phyloP scores from a whole-genome alignment of 1,139 yeast genomes.

The Nakaseomyces delphensis region DNA sequence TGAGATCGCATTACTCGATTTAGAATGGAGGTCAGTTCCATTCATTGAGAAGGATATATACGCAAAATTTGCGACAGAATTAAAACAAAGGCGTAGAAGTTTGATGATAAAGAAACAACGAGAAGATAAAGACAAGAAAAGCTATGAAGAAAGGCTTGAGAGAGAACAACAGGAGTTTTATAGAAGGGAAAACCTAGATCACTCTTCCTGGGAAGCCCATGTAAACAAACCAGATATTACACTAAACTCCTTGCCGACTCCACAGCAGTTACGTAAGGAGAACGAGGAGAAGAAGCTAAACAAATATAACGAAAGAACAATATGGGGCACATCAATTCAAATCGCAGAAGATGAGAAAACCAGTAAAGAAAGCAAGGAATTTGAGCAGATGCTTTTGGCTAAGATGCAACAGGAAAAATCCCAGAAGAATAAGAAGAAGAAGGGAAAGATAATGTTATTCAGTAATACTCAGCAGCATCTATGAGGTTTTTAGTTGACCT shows the following conservation, averaged over 20 bases:
- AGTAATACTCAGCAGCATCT: slow-evolving; percentile 18
- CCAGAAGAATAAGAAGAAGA: slow-evolving; percentile 19
- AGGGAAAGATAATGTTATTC: slow-evolving; percentile 25
- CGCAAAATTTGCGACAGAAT: slow-evolving; percentile 47
- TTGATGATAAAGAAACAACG: slow-evolving; percentile 45
- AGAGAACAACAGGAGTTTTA: slow-evolving; percentile 47
- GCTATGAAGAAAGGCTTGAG: slow-evolving; percentile 59
- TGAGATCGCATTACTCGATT: slow-evolving; percentile 72
- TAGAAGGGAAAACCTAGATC: slow-evolving; percentile 44
- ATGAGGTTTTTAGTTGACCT: no score
- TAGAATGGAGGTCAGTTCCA: slow-evolving; percentile 57
- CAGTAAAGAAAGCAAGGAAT: slow-evolving; percentile 24
- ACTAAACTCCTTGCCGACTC: slow-evolving; percentile 15
- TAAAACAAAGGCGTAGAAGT: slow-evolving; percentile 50
- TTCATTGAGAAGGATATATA: slow-evolving; percentile 46
- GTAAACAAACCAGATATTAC: slow-evolving; percentile 4
- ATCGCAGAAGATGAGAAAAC: slow-evolving; percentile 26
- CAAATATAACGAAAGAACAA: slow-evolving; percentile 35
- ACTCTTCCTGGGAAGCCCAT: slow-evolving; percentile 3
- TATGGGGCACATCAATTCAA: slow-evolving; percentile 57
- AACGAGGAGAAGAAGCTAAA: slow-evolving; percentile 7
- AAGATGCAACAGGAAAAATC: slow-evolving; percentile 15
- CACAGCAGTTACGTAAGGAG: slow-evolving; percentile 5
- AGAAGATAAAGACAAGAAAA: slow-evolving; percentile 57
- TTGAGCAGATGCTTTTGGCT: slow-evolving; percentile 25